Conservation (phyloP, 305 asterid genomes). For the Fraxinus velutina region DNA sequence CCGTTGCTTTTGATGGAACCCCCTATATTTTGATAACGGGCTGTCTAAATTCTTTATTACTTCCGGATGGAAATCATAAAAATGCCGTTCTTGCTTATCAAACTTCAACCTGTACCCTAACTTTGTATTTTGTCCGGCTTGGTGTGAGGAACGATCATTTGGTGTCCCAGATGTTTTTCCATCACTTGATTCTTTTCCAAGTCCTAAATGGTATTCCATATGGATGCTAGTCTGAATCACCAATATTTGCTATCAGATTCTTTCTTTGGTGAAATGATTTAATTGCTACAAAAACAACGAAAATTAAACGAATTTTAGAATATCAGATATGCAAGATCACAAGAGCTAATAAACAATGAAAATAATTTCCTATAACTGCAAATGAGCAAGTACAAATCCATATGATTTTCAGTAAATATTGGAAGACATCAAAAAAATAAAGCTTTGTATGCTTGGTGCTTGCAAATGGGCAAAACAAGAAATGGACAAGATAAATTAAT, state of each 20-base stretch:
- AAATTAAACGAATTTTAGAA: not conserved
- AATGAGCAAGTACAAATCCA: not conserved
- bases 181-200: constrained; percentile 19
- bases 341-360: not conserved
- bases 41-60: constrained; percentile 27
- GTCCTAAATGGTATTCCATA: constrained; percentile 35
- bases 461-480: not conserved
- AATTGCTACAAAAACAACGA: not conserved
- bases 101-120: constrained; percentile 51
- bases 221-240: constrained; percentile 16
- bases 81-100: constrained; percentile 29
- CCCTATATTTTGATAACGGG: constrained; percentile 23
- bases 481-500: not conserved
- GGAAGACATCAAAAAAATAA: not conserved
- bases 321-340: not conserved
- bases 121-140: constrained; percentile 34
- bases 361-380: not conserved
- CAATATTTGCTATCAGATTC: constrained; percentile 13
- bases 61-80: constrained; percentile 33
- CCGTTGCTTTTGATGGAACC: constrained; percentile 32
- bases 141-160: constrained; percentile 18
- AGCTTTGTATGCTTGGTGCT: not conserved
- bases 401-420: not conserved
- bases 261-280: not conserved
- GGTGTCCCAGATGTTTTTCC: constrained; percentile 18